These are phyloP conservation scores for Albifimbria verrucaria DNA, from an alignment of 2,329 filamentous ascomycete species.

Conservation along the genomic window DNA sequence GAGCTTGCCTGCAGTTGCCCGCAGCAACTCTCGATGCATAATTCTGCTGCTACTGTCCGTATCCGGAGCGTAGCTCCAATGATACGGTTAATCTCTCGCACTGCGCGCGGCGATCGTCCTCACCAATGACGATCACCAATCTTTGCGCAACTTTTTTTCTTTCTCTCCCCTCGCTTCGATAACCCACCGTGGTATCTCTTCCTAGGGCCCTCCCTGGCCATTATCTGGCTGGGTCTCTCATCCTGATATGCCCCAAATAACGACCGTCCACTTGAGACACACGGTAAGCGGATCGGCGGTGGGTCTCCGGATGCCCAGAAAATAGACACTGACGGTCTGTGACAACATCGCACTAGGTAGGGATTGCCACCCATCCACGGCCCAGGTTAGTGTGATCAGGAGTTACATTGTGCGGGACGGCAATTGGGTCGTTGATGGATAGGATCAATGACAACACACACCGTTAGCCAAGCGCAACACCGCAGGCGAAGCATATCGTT, in stretches of 20 bases:
- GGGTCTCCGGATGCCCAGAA: not conserved
- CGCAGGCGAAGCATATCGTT: not conserved
- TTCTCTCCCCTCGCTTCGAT: not conserved
- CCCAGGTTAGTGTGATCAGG: too few relatives aligned
- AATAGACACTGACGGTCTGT: not conserved
- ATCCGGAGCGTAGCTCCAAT: not conserved
- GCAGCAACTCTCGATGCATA: not conserved
- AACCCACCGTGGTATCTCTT: not conserved
- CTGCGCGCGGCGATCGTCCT: not conserved
- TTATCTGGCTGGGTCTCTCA: too few relatives aligned
- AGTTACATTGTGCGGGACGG: too few relatives aligned
- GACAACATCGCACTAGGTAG: not conserved
- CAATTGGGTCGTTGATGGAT: too few relatives aligned
- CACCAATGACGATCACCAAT: not conserved
- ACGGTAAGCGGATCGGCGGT: not conserved
- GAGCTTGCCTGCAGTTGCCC: not conserved
- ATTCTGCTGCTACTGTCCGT: not conserved
- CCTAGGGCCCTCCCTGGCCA: too few relatives aligned
- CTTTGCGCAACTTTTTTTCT: not conserved
- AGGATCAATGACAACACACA: too few relatives aligned
- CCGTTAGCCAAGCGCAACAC: not conserved
- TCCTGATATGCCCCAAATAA: too few relatives aligned
- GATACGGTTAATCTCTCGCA: not conserved
- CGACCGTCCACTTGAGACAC: not conserved
- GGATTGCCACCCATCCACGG: not conserved